Evolutionary conservation across 495 filamentous ascomycete genomes (phyloP), one percentile per base, ranked within the genome.

Genomic region (Tuber indicum): DNA sequence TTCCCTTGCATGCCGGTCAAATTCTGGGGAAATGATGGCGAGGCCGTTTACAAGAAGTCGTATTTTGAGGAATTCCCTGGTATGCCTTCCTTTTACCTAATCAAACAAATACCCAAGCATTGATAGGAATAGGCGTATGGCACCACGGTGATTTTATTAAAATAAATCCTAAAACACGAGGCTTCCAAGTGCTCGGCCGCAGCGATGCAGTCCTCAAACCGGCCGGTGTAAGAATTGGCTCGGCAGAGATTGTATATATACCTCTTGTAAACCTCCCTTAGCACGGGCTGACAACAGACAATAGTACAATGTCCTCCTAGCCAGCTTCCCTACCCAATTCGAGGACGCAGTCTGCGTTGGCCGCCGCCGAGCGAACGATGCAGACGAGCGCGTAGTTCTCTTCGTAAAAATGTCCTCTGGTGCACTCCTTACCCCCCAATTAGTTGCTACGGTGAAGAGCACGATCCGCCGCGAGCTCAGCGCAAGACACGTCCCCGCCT

Each of bases 141-240:
- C 94, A 97, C 84, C 96, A 99, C 83, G 96, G 96, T 4, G 96
- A 99, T 83, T 98, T 97, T 81, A 89, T 97, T 21, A 89, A 91
- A 41, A 87, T 97, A 79, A 90, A 93, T 80, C 88, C 89, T 0
- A 78, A 87, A 26, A 95, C 92, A 0, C 91, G 92, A 17, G 94
- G 94, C 0, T 84, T 97, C 74, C 84, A 91, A 66, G 96, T 98
- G 94, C 87, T 97, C 0, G 92, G 92, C 7, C 89, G 92, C 26
- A 90, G 89, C 46, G 92, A 95, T 82, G 92, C 92, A 23, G 90
- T 94, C 5, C 85, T 95, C 26, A 95, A 95, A 79, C 92, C 92
- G 0, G 88, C 90, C 1, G 92, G 92, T 7, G 90, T 95, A 62
- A 87, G 92, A 0, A 94, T 95, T 81, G 92, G 92, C 8, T 90